These are phyloP conservation scores for Populus hybrid DNA, from an alignment of 441 rosid species.

Conservation along the genomic window DNA sequence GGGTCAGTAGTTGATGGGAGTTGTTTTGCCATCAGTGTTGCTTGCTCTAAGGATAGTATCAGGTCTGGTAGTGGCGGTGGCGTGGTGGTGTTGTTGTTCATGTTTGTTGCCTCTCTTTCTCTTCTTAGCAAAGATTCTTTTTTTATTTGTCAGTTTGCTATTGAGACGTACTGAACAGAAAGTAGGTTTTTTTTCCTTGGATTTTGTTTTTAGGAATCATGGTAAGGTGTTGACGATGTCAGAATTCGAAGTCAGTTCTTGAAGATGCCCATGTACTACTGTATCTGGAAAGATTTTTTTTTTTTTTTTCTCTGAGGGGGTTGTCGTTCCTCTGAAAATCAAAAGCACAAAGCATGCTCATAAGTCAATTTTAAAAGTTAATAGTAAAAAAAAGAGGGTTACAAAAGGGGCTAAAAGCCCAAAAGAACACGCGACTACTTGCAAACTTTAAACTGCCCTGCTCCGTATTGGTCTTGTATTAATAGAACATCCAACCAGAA, in stretches of 20 bases:
- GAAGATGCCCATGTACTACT: background rate
- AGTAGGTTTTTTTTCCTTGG: background rate
- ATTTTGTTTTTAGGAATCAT: background rate
- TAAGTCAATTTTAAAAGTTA: too few relatives aligned
- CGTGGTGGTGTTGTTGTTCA: background rate
- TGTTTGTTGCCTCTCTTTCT: background rate
- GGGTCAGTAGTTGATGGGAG: constrained; percentile 50
- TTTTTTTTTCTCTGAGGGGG: too few relatives aligned
- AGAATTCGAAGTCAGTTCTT: background rate
- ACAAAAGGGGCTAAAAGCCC: too few relatives aligned
- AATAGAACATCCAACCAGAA: background rate
- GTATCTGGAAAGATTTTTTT: too few relatives aligned
- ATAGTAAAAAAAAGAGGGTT: too few relatives aligned
- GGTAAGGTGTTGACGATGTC: background rate
- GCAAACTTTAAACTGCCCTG: too few relatives aligned
- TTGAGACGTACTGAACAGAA: background rate
- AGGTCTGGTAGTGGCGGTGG: constrained; percentile 27
- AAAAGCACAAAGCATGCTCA: too few relatives aligned
- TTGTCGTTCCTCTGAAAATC: too few relatives aligned
- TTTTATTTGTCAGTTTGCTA: background rate
- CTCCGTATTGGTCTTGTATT: too few relatives aligned
- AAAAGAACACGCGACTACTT: too few relatives aligned
- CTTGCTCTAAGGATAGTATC: constrained; percentile 54
- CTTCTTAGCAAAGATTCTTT: background rate
- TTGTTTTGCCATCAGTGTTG: constrained; percentile 57